A percentile compares a stretch with the other conserved stretches of the same genome.
phyloP scores from a whole-genome alignment of 495 filamentous ascomycete genomes.

The Tuber magnatum region DNA sequence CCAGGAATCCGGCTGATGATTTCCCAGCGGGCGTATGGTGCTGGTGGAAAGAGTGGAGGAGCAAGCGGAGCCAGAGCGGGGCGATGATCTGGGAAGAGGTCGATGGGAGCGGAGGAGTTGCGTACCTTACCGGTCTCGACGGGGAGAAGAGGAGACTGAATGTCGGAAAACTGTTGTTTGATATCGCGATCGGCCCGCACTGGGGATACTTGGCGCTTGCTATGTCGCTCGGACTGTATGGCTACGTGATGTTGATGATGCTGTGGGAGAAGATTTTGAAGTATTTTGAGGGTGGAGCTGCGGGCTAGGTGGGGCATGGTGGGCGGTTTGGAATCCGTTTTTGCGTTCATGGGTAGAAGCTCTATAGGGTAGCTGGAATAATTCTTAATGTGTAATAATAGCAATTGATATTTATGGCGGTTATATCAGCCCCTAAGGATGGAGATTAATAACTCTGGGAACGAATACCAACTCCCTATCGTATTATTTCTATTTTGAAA shows the following conservation, averaged over 20 bases:
- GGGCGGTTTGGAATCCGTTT: background rate
- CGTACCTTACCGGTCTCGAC: conserved; percentile 31
- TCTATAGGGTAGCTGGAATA: background rate
- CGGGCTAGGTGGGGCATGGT: background rate
- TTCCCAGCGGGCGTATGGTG: conserved; percentile 41
- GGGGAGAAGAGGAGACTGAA: conserved; percentile 7
- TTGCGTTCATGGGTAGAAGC: background rate
- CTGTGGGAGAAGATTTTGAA: background rate
- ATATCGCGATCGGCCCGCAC: background rate
- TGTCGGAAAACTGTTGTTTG: background rate
- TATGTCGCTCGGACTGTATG: background rate
- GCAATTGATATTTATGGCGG: background rate
- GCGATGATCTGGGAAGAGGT: conserved; percentile 34
- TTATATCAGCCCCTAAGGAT: background rate
- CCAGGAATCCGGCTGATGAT: conserved; percentile 37
- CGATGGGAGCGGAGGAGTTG: conserved; percentile 28
- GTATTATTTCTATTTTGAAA: background rate
- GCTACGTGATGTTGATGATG: background rate
- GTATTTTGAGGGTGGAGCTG: background rate
- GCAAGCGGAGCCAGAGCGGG: conserved; percentile 16
- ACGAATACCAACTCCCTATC: background rate
- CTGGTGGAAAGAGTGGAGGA: conserved; percentile 39
- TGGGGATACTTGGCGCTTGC: background rate
- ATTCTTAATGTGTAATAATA: conserved; percentile 1
- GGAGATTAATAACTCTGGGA: background rate